Conservation (phyloP, 1,284 basidiomycete species). For the Agroathelia rolfsii region DNA sequence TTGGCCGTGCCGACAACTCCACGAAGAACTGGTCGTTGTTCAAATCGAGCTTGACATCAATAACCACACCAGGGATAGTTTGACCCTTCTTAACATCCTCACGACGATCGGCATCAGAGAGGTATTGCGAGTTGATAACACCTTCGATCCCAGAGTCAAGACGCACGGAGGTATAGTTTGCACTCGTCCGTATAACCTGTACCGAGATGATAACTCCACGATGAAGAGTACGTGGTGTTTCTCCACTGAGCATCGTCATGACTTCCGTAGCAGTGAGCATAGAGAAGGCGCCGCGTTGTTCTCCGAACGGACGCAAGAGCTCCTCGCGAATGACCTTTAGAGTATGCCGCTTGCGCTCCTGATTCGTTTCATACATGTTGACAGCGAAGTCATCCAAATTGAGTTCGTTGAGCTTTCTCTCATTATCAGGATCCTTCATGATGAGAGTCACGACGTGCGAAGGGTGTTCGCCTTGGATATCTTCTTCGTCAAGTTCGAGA, state of each 20-base stretch:
- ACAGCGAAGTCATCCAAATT: slow-evolving; percentile 96
- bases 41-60: slow-evolving; percentile 60
- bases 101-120: slow-evolving; percentile 44
- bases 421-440: slow-evolving; percentile 76
- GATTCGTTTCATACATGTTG: slow-evolving; percentile 77
- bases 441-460: slow-evolving; percentile 80
- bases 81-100: slow-evolving; percentile 63
- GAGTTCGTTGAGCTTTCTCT: slow-evolving; percentile 81
- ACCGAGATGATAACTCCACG: slow-evolving; percentile 82
- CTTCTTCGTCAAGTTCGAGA: slow-evolving; percentile 91
- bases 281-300: slow-evolving; percentile 64
- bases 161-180: slow-evolving; percentile 48
- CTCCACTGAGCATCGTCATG: slow-evolving; percentile 92
- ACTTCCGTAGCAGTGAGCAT: slow-evolving; percentile 73
- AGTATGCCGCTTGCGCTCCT: slow-evolving; percentile 81
- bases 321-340: slow-evolving; percentile 86
- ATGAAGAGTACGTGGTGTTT: slow-evolving; percentile 74
- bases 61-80: slow-evolving; percentile 75
- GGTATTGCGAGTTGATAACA: slow-evolving; percentile 58
- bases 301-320: slow-evolving; percentile 78
- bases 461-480: slow-evolving; percentile 82
- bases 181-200: slow-evolving; percentile 52
- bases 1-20: slow-evolving; percentile 66
- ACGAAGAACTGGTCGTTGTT: slow-evolving; percentile 59
- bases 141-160: slow-evolving; percentile 94